These are phyloP conservation scores for Penicillium vulpinum DNA, from an alignment of 2,329 filamentous ascomycete species.

Conservation along the genomic window DNA sequence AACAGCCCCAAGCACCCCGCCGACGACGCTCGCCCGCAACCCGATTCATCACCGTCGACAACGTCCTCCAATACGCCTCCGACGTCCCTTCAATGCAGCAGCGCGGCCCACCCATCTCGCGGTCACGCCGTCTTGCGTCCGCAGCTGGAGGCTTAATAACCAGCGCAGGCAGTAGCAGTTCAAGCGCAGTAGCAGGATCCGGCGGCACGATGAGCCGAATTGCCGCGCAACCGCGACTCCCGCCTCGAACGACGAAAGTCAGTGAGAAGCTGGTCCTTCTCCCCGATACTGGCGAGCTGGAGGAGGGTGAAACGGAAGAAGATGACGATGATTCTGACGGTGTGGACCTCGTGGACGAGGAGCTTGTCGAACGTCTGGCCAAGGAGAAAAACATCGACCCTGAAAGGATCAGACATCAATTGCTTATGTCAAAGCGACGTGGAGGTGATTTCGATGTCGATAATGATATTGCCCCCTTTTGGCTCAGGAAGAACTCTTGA, in stretches of 20 bases:
- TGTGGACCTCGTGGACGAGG: slow-evolving; percentile 36
- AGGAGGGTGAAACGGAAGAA: slow-evolving; percentile 45
- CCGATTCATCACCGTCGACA: slow-evolving; percentile 86
- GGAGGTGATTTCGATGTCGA: slow-evolving; percentile 59
- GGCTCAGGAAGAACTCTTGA: slow-evolving; percentile 61
- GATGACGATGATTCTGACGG: slow-evolving; percentile 28
- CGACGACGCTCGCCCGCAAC: slow-evolving; percentile 50
- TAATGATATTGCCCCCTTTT: slow-evolving; percentile 50
- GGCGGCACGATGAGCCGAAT: slow-evolving; percentile 59
- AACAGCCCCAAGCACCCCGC: slow-evolving; percentile 27
- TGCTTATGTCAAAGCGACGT: slow-evolving; percentile 34
- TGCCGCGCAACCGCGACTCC: slow-evolving; percentile 61
- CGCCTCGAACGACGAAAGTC: slow-evolving; percentile 86
- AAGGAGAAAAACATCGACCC: slow-evolving; percentile 36
- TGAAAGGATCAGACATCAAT: slow-evolving; percentile 34
- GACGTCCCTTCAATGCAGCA: slow-evolving; percentile 95
- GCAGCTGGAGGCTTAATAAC: slow-evolving; percentile 34
- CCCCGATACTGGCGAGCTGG: slow-evolving; percentile 65
- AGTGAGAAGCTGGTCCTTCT: slow-evolving; percentile 96
- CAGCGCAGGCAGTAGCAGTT: slow-evolving; percentile 35
- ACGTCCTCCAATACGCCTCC: slow-evolving; percentile 87
- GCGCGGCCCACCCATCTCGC: slow-evolving; percentile 58
- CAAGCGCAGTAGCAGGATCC: slow-evolving; percentile 47
- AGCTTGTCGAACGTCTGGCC: slow-evolving; percentile 36
- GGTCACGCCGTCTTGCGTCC: slow-evolving; percentile 35